Percentiles rank a stretch among this genome's conserved stretches.
Evolutionary conservation across 2,329 filamentous ascomycete species (phyloP).

Genomic region (Gremmenia infestans): DNA sequence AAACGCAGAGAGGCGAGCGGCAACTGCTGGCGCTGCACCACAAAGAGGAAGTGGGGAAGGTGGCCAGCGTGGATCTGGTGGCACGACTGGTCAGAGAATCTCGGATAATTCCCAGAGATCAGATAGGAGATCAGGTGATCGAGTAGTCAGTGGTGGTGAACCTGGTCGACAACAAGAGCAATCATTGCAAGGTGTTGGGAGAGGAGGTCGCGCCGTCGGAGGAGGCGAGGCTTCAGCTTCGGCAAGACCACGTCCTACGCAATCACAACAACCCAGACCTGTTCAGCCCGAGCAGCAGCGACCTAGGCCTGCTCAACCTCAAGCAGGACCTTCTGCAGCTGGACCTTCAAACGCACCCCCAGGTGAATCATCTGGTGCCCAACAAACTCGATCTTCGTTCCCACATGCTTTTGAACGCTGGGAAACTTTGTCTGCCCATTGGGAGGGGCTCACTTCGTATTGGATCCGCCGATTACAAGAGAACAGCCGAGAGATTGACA

Average conservation of each 20-base stretch:
- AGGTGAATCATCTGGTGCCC: constrained; percentile 17
- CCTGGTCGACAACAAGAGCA: constrained; percentile 11
- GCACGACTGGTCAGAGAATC: constrained; percentile 23
- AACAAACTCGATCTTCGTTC: constrained; percentile 61
- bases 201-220: constrained; percentile 23
- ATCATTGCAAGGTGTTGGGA: constrained; percentile 25
- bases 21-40: constrained; percentile 46
- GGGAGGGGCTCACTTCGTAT: constrained; percentile 95
- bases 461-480: constrained; percentile 93
- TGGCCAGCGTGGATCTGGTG: constrained; percentile 18
- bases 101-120: constrained; percentile 30
- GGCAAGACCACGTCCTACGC: constrained; percentile 26
- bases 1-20: constrained; percentile 49
- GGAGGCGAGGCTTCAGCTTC: constrained; percentile 26
- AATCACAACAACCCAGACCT: constrained; percentile 23
- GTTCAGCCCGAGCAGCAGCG: constrained; percentile 11
- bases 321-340: constrained; percentile 6
- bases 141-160: constrained; percentile 14
- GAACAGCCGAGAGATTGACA: constrained; percentile 78
- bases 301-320: constrained; percentile 11
- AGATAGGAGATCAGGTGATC: constrained; percentile 24
- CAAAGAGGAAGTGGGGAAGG: constrained; percentile 20
- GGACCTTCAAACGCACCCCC: constrained; percentile 7
- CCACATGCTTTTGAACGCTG: constrained; percentile 97
- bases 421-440: constrained; percentile 95